Evolutionary conservation across 2,329 filamentous ascomycete genomes (phyloP).

Genomic region (Penicillium sp.): DNA sequence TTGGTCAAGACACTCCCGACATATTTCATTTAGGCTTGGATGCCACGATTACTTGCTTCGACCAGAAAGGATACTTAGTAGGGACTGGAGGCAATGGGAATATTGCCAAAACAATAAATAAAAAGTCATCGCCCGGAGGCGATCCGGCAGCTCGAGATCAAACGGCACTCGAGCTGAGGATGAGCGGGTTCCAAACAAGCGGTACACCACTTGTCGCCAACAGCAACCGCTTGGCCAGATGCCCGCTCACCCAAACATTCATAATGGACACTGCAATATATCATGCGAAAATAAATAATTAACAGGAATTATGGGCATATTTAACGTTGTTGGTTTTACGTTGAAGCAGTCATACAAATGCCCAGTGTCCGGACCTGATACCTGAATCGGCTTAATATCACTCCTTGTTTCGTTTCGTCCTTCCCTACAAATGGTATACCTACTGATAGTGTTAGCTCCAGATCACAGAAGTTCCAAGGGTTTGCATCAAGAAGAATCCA

Average conservation of each 20-base stretch:
- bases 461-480: not conserved
- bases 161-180: not conserved
- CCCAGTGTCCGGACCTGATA: too few relatives aligned
- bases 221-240: not conserved
- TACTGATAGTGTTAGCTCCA: not conserved
- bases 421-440: not conserved
- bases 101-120: not conserved
- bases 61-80: not conserved
- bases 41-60: too few relatives aligned
- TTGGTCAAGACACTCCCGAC: too few relatives aligned
- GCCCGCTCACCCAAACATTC: not conserved
- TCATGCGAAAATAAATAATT: too few relatives aligned
- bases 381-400: too few relatives aligned
- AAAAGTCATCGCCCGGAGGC: not conserved
- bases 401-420: too few relatives aligned
- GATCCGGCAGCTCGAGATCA: not conserved
- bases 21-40: too few relatives aligned
- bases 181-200: not conserved
- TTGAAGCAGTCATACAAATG: too few relatives aligned
- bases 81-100: too few relatives aligned
- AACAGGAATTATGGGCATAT: too few relatives aligned
- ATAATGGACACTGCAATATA: conserved; percentile 36
- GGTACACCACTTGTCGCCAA: not conserved
- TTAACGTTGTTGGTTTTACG: too few relatives aligned
- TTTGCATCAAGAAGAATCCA: not conserved